Evolutionary conservation across 805 yeast species (phyloP), one percentile per base, ranked within the genome.

Genomic region (Schizosaccharomyces lindneri): DNA sequence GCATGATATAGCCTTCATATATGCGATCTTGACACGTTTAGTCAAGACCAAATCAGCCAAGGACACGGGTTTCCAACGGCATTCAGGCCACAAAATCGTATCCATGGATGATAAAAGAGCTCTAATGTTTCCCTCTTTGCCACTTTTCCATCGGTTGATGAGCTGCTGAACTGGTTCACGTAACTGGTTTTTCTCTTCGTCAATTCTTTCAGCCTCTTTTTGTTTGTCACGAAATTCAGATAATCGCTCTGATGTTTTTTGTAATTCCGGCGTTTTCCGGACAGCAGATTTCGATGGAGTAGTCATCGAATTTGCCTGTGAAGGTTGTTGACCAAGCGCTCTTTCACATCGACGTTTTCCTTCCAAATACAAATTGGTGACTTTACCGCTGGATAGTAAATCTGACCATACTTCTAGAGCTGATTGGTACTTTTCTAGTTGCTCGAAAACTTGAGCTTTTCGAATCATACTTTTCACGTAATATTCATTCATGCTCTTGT

Each of bases 361-460:
- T 60, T 86, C 95, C 78, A 90, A 72, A 0, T 81, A 75, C 39
- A 78, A 74, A 63, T 81, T 80, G 41, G 81, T 79, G 1, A 82
- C 78, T 29, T 79, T 79, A 0, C 95, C 95, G 63, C 81, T 79
- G 62, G 80, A 79, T 19, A 93, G 76, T 61, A 89, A 74, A 43
- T 74, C 70, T 63, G 77, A 78, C 75, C 87, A 90, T 5, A 79
- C 69, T 0, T 71, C 74, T 31, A 85, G 73, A 0, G 97, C 83
- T 5, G 78, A 82, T 62, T 75, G 69, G 70, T 77, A 86, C 65
- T 78, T 78, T 67, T 93, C 99, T 61, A 81, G 67, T 70, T 81
- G 81, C 71, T 93, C 99, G 51, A 82, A 75, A 1, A 90, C 83
- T 68, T 93, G 97, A 0, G 96, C 97, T 64, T 80, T 79, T 64